Conservation (phyloP, 305 asterid species). For the Fraxinus nigra region DNA sequence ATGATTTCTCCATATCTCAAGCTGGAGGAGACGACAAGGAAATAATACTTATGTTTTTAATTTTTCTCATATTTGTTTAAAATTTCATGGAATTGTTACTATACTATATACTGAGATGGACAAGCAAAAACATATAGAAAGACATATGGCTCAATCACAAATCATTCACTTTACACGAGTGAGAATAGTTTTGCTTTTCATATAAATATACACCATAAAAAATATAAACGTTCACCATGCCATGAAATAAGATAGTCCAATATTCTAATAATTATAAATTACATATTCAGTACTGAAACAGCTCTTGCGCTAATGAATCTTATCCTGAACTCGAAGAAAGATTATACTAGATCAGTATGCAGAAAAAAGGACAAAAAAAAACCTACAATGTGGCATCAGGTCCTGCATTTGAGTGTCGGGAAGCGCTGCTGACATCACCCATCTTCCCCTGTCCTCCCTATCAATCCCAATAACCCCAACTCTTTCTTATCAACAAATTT, state of each 20-base stretch:
- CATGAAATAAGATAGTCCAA: not conserved
- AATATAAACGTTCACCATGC: not conserved
- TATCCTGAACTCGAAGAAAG: not conserved
- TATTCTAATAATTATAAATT: not conserved
- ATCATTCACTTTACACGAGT: not conserved
- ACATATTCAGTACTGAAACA: not conserved
- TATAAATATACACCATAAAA: not conserved
- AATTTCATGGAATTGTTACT: not conserved
- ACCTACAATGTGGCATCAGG: constrained; percentile 52
- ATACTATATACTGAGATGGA: not conserved
- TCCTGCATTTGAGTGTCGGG: constrained; percentile 43
- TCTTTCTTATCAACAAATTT: constrained; percentile 48
- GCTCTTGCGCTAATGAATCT: not conserved
- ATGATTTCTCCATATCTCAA: not conserved
- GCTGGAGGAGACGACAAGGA: not conserved
- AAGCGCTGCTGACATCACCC: constrained; percentile 56
- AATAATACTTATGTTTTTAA: not conserved
- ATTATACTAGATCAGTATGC: constrained; percentile 16
- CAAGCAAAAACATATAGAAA: not conserved
- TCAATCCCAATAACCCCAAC: constrained; percentile 51
- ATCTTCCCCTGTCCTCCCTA: constrained; percentile 57
- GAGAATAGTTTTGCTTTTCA: not conserved
- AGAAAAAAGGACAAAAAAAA: constrained; percentile 29
- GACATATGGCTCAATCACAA: not conserved
- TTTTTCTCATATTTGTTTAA: not conserved